phyloP scores from a whole-genome alignment of 106 monocot species.

The Acorus gramineus region DNA sequence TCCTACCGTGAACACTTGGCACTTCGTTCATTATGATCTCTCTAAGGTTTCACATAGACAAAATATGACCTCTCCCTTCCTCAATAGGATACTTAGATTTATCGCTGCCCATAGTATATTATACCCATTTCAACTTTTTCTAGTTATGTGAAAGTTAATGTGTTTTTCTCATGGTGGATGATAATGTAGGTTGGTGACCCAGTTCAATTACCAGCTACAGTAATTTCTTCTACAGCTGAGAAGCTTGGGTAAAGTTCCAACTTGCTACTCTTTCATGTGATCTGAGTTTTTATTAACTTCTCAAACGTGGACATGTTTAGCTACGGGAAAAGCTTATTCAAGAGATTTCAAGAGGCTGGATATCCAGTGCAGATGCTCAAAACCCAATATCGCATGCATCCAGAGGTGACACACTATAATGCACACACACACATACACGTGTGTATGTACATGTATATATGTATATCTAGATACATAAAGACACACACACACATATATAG shows the following conservation, averaged over 20 bases:
- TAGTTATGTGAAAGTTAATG: not conserved
- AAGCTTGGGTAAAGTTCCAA: conserved; percentile 49
- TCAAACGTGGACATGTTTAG: conserved; percentile 15
- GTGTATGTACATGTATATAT: too few relatives aligned
- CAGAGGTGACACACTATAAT: conserved; percentile 39
- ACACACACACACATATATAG: too few relatives aligned
- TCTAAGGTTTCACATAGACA: too few relatives aligned
- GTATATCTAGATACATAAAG: too few relatives aligned
- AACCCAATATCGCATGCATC: conserved; percentile 97
- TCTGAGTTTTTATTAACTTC: conserved; percentile 1
- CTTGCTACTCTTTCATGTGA: not conserved
- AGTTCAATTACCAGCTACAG: conserved; percentile 94
- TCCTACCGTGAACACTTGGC: too few relatives aligned
- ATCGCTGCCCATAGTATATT: too few relatives aligned
- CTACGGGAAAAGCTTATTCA: conserved; percentile 87
- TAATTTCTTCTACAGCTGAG: conserved; percentile 81
- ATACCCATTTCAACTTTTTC: too few relatives aligned
- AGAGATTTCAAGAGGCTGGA: conserved; percentile 91
- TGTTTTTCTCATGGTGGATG: not conserved
- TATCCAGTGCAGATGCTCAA: conserved; percentile 96
- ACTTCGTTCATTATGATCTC: too few relatives aligned
- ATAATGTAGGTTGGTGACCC: conserved; percentile 84
- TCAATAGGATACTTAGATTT: too few relatives aligned
- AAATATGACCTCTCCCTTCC: too few relatives aligned
- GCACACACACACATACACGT: too few relatives aligned